These are phyloP conservation scores for Talaromyces verruculosus DNA, from an alignment of 2,329 filamentous ascomycete genomes.

Conservation along the genomic window DNA sequence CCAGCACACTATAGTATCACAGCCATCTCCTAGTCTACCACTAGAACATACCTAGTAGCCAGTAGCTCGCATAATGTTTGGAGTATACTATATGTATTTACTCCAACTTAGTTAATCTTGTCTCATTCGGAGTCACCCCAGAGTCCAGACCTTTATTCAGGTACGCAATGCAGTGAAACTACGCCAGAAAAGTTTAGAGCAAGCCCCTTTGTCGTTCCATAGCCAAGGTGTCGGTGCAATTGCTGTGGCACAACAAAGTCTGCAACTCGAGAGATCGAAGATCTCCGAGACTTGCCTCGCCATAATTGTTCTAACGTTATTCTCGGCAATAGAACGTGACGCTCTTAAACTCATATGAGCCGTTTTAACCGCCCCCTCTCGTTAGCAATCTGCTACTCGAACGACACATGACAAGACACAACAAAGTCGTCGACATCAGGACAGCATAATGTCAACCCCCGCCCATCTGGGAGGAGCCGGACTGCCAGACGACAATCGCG, in stretches of 20 bases:
- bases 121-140: background rate
- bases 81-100: background rate
- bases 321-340: background rate
- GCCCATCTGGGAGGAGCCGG: background rate
- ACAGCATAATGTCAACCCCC: background rate
- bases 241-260: background rate
- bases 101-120: background rate
- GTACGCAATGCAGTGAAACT: background rate
- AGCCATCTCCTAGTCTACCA: background rate
- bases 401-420: background rate
- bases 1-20: background rate
- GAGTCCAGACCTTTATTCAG: background rate
- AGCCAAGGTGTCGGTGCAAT: background rate
- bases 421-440: background rate
- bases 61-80: background rate
- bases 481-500: background rate
- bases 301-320: background rate
- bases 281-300: background rate
- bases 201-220: background rate
- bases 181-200: background rate
- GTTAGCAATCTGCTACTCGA: background rate
- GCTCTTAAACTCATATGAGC: background rate
- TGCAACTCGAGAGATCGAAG: background rate
- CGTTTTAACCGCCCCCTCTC: background rate
- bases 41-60: background rate